Conservation (phyloP, 225 moss, liverwort and hornwort species). For the Physcomitrellopsis africana region DNA sequence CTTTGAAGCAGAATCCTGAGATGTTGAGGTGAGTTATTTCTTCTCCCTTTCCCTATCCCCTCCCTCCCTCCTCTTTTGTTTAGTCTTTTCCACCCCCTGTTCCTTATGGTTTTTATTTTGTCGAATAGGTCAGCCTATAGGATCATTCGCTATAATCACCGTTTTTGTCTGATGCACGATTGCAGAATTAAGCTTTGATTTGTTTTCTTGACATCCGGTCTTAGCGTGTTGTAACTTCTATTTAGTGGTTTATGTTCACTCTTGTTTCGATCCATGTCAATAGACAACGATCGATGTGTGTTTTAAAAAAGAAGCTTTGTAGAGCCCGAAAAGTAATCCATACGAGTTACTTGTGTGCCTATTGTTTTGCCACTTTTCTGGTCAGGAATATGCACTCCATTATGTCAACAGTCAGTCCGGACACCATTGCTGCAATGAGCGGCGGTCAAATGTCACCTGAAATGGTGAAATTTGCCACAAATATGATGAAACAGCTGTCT, state of each 20-base stretch:
- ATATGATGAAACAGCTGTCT: constrained; percentile 89
- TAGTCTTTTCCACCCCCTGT: too few relatives aligned
- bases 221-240: constrained; percentile 5
- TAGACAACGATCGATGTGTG: background rate
- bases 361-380: constrained; percentile 21
- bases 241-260: background rate
- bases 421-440: constrained; percentile 83
- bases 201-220: background rate
- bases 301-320: too few relatives aligned
- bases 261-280: background rate
- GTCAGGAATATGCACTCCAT: constrained; percentile 87
- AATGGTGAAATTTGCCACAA: constrained; percentile 86
- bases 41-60: background rate
- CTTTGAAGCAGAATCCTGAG: constrained; percentile 80
- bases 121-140: background rate
- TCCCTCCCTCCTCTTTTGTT: too few relatives aligned
- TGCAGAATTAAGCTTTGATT: background rate
- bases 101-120: background rate
- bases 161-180: background rate
- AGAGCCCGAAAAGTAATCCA: background rate
- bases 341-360: background rate
- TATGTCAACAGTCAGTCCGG: constrained; percentile 83
- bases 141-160: background rate
- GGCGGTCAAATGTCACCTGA: constrained; percentile 93
- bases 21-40: constrained; percentile 69